Percentiles rank a stretch among this genome's conserved stretches.
Evolutionary conservation across 441 rosid species (phyloP).

Genomic region (Erodium moschatum): DNA sequence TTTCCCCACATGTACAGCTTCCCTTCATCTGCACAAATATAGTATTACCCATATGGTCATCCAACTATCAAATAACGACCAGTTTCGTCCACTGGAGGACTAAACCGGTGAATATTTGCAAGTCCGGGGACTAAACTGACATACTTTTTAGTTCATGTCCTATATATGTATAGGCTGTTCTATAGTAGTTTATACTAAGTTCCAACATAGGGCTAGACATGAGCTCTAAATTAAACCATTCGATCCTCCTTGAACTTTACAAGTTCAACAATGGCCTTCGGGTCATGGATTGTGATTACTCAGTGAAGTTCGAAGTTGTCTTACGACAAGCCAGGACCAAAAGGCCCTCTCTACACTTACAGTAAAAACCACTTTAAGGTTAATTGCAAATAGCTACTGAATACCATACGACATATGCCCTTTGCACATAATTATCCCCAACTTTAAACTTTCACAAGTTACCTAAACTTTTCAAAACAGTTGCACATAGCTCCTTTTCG

Average conservation of each 20-base stretch:
- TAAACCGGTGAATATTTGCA: no score
- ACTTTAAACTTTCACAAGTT: no score
- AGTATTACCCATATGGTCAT: not conserved
- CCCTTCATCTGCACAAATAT: constrained; percentile 47
- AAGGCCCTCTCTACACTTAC: no score
- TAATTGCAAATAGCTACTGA: no score
- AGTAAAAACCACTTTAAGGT: no score
- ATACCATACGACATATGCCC: no score
- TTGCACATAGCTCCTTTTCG: no score
- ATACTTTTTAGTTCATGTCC: not conserved
- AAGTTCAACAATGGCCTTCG: no score
- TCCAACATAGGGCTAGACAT: not conserved
- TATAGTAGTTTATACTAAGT: not conserved
- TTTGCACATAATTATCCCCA: no score
- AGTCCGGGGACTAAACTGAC: not conserved
- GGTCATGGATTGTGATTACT: not conserved
- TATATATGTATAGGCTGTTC: no score
- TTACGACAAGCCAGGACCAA: no score
- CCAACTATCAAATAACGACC: not conserved
- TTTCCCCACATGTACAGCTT: constrained; percentile 93
- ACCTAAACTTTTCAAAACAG: no score
- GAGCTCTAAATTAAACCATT: not conserved
- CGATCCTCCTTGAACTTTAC: not conserved
- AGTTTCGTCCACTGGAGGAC: not conserved
- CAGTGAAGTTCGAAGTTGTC: not conserved